phyloP scores from a whole-genome alignment of 805 yeast species.

The Teunomyces aglyptinius region DNA sequence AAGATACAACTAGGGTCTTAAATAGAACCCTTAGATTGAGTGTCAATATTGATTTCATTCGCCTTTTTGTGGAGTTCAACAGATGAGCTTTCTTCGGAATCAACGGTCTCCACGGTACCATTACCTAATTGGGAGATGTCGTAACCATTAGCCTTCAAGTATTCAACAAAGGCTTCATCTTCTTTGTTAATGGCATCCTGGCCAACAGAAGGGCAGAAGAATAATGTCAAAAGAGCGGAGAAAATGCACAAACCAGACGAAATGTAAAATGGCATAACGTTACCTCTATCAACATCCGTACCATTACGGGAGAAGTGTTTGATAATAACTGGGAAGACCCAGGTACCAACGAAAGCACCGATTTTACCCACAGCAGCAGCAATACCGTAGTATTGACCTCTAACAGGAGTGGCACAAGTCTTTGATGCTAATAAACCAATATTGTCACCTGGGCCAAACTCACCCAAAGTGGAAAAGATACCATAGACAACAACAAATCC shows the following conservation, averaged over 20 bases:
- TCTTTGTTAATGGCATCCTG: slow-evolving; percentile 81
- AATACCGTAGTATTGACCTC: slow-evolving; percentile 88
- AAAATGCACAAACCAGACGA: slow-evolving; percentile 75
- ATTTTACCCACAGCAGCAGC: slow-evolving; percentile 91
- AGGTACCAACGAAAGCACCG: slow-evolving; percentile 91
- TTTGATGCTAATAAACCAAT: slow-evolving; percentile 86
- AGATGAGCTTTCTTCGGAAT: slow-evolving; percentile 1
- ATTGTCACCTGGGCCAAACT: slow-evolving; percentile 92
- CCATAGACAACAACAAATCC: slow-evolving; percentile 87
- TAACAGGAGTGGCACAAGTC: slow-evolving; percentile 79
- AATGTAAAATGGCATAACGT: slow-evolving; percentile 77
- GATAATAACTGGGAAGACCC: slow-evolving; percentile 80
- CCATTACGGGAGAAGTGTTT: slow-evolving; percentile 50
- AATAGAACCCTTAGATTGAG: slow-evolving; percentile 7
- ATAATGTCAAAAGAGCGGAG: slow-evolving; percentile 65
- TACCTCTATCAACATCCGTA: slow-evolving; percentile 49
- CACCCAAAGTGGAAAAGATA: slow-evolving; percentile 83
- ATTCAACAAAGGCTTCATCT: slow-evolving; percentile 67
- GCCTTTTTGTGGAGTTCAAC: slow-evolving; percentile 1
- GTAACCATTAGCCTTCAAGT: slow-evolving; percentile 66
- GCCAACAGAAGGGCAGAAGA: slow-evolving; percentile 76
- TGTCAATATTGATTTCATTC: slow-evolving; percentile 7
- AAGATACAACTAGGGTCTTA: neutral
- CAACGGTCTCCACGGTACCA: slow-evolving; percentile 2
- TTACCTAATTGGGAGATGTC: slow-evolving; percentile 61